phyloP scores from a whole-genome alignment of 805 yeast species.

The Hanseniaspora occidentalis region DNA sequence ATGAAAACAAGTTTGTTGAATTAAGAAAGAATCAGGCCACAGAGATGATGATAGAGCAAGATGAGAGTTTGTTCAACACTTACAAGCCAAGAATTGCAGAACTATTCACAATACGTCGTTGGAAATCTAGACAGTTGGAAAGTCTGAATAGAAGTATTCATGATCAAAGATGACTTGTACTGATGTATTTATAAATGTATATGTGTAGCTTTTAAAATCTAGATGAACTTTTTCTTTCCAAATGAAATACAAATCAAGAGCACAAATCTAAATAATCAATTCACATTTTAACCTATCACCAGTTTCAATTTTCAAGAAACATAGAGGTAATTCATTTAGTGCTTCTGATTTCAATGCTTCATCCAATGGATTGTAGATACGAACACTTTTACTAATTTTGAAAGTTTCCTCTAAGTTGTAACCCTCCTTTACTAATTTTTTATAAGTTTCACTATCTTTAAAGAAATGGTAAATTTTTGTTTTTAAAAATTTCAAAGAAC shows the following conservation, averaged over 20 bases:
- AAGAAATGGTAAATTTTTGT: conserved; percentile 43
- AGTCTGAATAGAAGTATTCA: too few species aligned
- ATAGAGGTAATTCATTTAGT: conserved; percentile 35
- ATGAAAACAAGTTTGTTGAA: not conserved
- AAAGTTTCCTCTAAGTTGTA: conserved; percentile 12
- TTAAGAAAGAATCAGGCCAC: not conserved
- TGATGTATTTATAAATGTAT: too few species aligned
- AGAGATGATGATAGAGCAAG: not conserved
- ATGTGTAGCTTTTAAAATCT: too few species aligned
- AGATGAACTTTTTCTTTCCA: too few species aligned
- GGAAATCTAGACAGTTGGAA: not conserved
- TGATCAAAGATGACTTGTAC: too few species aligned
- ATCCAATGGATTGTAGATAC: conserved; percentile 24
- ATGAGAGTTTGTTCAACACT: not conserved
- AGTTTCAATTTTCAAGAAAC: conserved; percentile 40
- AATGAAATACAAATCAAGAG: not conserved
- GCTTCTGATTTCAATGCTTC: conserved; percentile 15
- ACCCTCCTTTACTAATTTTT: conserved; percentile 11
- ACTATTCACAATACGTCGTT: not conserved
- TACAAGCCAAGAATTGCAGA: not conserved
- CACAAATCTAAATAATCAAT: conserved; percentile 9
- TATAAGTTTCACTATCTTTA: conserved; percentile 29
- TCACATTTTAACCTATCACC: conserved; percentile 34
- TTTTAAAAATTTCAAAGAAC: conserved; percentile 52
- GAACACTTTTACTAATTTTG: conserved; percentile 25